phyloP scores from a whole-genome alignment of 225 moss, liverwort and hornwort genomes.

The Polytrichum commune region DNA sequence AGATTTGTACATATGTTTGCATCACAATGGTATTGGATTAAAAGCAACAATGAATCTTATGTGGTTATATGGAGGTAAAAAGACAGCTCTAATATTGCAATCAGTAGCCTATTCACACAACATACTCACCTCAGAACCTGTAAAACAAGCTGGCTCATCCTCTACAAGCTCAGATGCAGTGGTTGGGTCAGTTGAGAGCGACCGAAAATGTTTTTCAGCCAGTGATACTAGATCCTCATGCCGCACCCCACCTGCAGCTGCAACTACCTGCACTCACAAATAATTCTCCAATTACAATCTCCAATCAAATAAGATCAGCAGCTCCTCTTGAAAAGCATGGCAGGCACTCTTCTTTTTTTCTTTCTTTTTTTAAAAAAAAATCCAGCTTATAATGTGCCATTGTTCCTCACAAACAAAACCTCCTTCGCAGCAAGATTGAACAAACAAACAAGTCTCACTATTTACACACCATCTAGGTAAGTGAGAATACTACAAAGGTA shows the following conservation, averaged over 20 bases:
- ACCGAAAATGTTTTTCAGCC: constrained; percentile 45
- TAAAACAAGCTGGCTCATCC: constrained; percentile 65
- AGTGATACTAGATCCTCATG: constrained; percentile 62
- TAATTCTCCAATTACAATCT: background rate
- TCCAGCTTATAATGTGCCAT: background rate
- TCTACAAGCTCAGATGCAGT: constrained; percentile 51
- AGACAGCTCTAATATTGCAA: background rate
- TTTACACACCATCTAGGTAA: background rate
- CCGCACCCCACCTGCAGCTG: constrained; percentile 72
- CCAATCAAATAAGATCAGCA: background rate
- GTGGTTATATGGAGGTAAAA: too few species aligned
- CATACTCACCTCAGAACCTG: constrained; percentile 57
- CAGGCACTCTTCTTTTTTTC: too few species aligned
- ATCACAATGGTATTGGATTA: background rate
- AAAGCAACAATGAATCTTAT: background rate
- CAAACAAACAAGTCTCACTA: too few species aligned
- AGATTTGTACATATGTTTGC: constrained; percentile 2
- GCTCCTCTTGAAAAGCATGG: too few species aligned
- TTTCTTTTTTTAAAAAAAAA: too few species aligned
- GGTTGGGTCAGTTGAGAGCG: constrained; percentile 40
- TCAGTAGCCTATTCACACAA: background rate
- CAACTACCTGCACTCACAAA: constrained; percentile 48
- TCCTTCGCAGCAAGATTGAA: too few species aligned
- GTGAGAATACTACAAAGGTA: background rate
- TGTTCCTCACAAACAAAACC: background rate